Evolutionary conservation across 371 early-diverging fungal genomes (phyloP).

Genomic region (Zychaea mexicana): DNA sequence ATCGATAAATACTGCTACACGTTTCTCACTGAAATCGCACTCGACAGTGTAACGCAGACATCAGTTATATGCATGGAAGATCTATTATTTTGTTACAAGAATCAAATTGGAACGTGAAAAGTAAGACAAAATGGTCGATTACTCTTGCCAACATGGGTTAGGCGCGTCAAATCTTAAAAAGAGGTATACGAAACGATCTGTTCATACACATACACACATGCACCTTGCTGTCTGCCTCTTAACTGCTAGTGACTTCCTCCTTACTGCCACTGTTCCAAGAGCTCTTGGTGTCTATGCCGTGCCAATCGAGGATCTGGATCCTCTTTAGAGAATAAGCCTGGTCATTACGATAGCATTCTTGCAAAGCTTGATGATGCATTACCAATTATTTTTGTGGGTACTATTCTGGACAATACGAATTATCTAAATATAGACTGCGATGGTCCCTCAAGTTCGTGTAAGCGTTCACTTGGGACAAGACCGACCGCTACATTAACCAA

Average conservation of each 20-base stretch:
- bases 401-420: constrained; percentile 5
- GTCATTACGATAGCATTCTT: constrained; percentile 1
- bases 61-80: too few species aligned
- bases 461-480: constrained; percentile 10
- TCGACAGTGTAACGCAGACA: too few species aligned
- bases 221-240: too few species aligned
- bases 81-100: too few species aligned
- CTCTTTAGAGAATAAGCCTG: neutral
- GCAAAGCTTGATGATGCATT: constrained; percentile 11
- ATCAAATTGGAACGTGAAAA: too few species aligned
- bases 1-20: too few species aligned
- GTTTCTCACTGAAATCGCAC: too few species aligned
- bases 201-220: too few species aligned
- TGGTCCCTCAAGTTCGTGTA: constrained; percentile 5
- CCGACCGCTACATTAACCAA: constrained; percentile 1
- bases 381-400: neutral
- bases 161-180: too few species aligned
- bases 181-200: too few species aligned
- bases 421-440: neutral
- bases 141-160: too few species aligned
- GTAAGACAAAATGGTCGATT: too few species aligned
- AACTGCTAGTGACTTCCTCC: neutral
- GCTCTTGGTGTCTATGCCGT: neutral
- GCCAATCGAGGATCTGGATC: neutral
- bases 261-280: neutral